Evolutionary conservation across 2,329 filamentous ascomycete genomes (phyloP), one percentile per base, ranked within the genome.

Genomic region (Cladorrhinum sp.): DNA sequence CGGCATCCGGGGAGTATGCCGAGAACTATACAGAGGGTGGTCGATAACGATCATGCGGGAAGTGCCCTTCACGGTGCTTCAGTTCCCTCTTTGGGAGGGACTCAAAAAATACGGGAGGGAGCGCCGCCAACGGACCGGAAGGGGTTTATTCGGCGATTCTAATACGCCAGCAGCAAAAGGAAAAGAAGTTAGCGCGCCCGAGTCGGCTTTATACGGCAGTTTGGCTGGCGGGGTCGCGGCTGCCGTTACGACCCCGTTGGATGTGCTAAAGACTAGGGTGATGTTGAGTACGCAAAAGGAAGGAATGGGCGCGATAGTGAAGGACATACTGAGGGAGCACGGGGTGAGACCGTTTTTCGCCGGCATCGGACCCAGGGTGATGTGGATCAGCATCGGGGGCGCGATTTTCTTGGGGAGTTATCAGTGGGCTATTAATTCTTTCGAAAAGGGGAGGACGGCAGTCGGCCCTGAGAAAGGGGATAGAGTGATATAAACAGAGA

Each of bases 81-180:
- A 99, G 76, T 99, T 99, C 73, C 95, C 95, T 51, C 82, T 99
- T 65, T 99, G 95, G 95, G 95, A 99, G 77, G 86, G 83, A 3
- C 84, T 98, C 82, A 98, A 97, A 82, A 80, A 81, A 48, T 91
- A 85, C 83, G 81, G 86, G 5, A 75, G 77, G 77, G 51, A 71
- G 70, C 4, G 26, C 26, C 26, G 33, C 62, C 51, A 33, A 55
- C 26, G 63, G n/a, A 65, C 62, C 7, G 67, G 67, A 5, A 3
- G 59, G 28, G 67, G 62, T 6, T 18, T 71, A 24, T 65, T 71
- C 55, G 69, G 69, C 8, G 69, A 69, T 36, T 42, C 53, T 14
- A 20, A 16, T 46, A 53, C 0, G 56, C 39, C 23, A 62, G 62
- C 1, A 26, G 24, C 7, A 23, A 24, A 33, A 16, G 39, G 64